phyloP scores from a whole-genome alignment of 1,139 yeast genomes.

The Scheffersomyces illinoinensis region DNA sequence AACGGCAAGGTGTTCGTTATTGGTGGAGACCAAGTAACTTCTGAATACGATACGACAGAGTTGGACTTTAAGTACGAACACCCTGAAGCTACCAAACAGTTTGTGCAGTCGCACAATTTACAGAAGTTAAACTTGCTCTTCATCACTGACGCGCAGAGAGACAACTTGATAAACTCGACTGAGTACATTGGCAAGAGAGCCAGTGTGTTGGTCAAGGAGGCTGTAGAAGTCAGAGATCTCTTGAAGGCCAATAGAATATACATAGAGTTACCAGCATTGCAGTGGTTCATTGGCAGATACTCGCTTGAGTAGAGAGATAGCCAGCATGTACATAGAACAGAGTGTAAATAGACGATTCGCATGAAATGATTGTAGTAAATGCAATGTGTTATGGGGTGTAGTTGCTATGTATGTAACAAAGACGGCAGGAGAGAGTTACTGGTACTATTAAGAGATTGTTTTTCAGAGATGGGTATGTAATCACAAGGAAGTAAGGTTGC shows the following conservation, averaged over 20 bases:
- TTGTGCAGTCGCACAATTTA: slow-evolving; percentile 58
- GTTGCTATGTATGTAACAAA: not conserved
- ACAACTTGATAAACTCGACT: slow-evolving; percentile 56
- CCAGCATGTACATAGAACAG: slow-evolving; percentile 13
- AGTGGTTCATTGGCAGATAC: slow-evolving; percentile 50
- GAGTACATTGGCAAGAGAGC: slow-evolving; percentile 50
- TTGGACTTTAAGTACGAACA: slow-evolving; percentile 51
- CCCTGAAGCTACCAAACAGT: slow-evolving; percentile 55
- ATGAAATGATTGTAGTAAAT: not conserved
- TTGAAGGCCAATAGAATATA: slow-evolving; percentile 77
- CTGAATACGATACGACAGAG: slow-evolving; percentile 19
- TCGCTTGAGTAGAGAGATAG: slow-evolving; percentile 7
- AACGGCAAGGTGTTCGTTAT: slow-evolving; percentile 70
- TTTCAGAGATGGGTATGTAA: too few relatives aligned
- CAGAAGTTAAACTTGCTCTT: slow-evolving; percentile 62
- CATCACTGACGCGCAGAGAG: slow-evolving; percentile 55
- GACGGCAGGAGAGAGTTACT: not conserved
- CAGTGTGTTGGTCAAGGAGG: slow-evolving; percentile 72
- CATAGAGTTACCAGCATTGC: slow-evolving; percentile 74
- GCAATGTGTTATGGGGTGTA: not conserved
- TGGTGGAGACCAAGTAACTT: slow-evolving; percentile 47
- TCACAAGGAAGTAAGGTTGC: too few relatives aligned
- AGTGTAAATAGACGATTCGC: slow-evolving; percentile 1
- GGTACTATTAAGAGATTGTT: too few relatives aligned
- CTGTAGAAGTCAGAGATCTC: slow-evolving; percentile 80